These are phyloP conservation scores for Eleusine coracana DNA, from an alignment of 176 grass and related monocot species.

Conservation along the genomic window DNA sequence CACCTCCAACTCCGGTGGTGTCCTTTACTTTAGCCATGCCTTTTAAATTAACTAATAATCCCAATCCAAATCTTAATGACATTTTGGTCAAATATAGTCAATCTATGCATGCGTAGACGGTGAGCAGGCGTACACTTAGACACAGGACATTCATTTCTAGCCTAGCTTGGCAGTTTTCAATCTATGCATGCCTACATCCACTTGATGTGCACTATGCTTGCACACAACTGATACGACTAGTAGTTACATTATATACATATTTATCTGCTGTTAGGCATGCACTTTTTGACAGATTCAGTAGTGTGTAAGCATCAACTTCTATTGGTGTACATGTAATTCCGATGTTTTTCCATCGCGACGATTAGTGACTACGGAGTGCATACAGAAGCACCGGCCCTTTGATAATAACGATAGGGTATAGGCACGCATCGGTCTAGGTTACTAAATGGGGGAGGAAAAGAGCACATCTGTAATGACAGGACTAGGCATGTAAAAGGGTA, in stretches of 20 bases:
- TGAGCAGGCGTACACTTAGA: no score
- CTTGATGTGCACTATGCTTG: constrained; percentile 32
- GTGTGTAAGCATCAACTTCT: constrained; percentile 37
- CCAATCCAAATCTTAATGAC: no score
- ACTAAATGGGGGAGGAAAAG: constrained; percentile 12
- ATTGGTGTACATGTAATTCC: neutral
- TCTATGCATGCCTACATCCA: neutral
- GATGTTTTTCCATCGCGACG: neutral
- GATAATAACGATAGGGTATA: neutral
- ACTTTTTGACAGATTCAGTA: constrained; percentile 25
- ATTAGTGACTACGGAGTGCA: neutral
- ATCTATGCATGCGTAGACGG: neutral
- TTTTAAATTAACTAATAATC: no score
- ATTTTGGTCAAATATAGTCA: neutral
- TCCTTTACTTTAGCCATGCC: no score
- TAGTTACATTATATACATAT: neutral
- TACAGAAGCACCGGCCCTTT: neutral
- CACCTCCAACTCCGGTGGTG: no score
- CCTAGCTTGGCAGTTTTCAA: no score
- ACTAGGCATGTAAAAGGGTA: no score
- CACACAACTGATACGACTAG: constrained; percentile 15
- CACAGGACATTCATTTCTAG: no score
- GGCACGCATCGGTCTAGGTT: neutral
- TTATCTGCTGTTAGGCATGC: neutral
- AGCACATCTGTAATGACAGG: neutral